These are phyloP conservation scores for Penicillium steckii DNA, from an alignment of 495 filamentous ascomycete genomes.

Conservation along the genomic window DNA sequence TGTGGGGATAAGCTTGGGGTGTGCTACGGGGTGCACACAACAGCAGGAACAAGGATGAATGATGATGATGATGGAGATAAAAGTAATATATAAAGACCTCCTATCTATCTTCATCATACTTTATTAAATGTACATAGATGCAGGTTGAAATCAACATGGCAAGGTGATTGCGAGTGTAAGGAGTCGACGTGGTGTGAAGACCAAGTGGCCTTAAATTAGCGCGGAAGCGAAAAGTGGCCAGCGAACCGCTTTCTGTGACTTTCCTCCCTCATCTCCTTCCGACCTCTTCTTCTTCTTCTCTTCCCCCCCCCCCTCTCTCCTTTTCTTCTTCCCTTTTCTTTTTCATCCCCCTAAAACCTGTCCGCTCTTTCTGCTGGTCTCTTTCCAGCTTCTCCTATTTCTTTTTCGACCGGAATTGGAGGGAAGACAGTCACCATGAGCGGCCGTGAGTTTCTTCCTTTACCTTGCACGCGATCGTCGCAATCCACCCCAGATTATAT, in stretches of 20 bases:
- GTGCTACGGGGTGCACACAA: slow-evolving; percentile 13
- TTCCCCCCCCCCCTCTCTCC: slow-evolving; percentile 32
- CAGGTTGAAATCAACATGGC: no score
- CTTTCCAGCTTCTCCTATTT: slow-evolving; percentile 49
- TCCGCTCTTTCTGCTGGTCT: slow-evolving; percentile 55
- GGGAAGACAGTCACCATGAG: slow-evolving; percentile 44
- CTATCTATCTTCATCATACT: no score
- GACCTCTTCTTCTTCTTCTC: slow-evolving; percentile 23
- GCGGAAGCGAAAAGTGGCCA: slow-evolving; percentile 47
- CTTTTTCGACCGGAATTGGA: slow-evolving; percentile 31
- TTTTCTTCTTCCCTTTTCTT: slow-evolving; percentile 40
- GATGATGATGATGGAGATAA: no score
- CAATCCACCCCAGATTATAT: slow-evolving; percentile 11
- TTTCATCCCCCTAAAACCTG: no score
- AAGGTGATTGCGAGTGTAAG: no score
- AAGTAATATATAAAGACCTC: no score
- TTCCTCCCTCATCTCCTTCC: slow-evolving; percentile 36
- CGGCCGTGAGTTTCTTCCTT: slow-evolving; percentile 39
- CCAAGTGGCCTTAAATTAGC: slow-evolving; percentile 50
- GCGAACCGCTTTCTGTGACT: slow-evolving; percentile 36
- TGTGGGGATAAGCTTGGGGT: slow-evolving; percentile 26
- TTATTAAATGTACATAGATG: no score
- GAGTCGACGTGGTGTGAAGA: slow-evolving; percentile 33
- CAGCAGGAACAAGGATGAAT: not conserved
- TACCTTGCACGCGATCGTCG: slow-evolving; percentile 37